phyloP scores from a whole-genome alignment of 2,329 filamentous ascomycete genomes.

The Ophiostoma populinum region DNA sequence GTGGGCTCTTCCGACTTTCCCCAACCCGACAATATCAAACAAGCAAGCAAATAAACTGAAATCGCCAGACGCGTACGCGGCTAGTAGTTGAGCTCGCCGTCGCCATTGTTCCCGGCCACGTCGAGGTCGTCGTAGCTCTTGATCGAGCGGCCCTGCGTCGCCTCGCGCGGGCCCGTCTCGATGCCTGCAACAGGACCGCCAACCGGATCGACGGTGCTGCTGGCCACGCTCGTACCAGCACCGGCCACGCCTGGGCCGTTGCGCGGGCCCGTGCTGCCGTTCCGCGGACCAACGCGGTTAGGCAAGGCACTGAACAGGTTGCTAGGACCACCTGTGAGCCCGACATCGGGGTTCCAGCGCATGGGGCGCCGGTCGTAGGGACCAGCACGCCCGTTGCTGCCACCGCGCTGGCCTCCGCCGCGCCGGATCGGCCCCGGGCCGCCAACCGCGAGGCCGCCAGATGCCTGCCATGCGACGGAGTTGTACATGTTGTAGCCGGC shows the following conservation, averaged over 20 bases:
- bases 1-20: not conserved
- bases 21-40: not conserved
- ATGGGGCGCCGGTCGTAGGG: conserved; percentile 55
- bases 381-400: conserved; percentile 42
- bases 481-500: conserved; percentile 29
- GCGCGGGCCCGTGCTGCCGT: conserved; percentile 29
- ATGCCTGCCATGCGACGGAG: conserved; percentile 25
- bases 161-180: conserved; percentile 72
- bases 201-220: not conserved
- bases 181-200: conserved; percentile 52
- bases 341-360: conserved; percentile 27
- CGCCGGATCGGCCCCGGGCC: conserved; percentile 47
- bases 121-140: conserved; percentile 98
- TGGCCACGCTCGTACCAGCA: conserved; percentile 11
- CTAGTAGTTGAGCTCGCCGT: conserved; percentile 82
- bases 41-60: not conserved
- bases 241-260: conserved; percentile 18
- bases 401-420: conserved; percentile 25
- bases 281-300: conserved; percentile 18
- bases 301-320: not conserved
- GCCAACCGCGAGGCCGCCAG: conserved; percentile 21
- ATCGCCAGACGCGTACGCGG: no score
- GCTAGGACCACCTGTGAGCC: conserved; percentile 15
- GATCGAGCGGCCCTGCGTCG: conserved; percentile 77
- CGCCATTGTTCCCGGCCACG: conserved; percentile 56